phyloP scores from a whole-genome alignment of 164 flowering plant species.

The Akebia trifoliata region DNA sequence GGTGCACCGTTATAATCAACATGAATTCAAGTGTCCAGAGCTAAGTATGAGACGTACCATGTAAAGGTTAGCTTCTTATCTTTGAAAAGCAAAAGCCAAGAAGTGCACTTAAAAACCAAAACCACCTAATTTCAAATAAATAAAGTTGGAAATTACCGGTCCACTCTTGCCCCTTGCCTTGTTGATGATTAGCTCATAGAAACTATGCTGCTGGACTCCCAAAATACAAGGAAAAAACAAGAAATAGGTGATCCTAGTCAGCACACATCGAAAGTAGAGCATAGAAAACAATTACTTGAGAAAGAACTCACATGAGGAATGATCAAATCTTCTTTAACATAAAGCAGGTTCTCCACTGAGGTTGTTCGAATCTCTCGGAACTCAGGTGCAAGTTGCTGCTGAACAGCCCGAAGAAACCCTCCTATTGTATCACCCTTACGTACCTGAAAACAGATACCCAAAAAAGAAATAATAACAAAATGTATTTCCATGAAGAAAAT shows the following conservation, averaged over 20 bases:
- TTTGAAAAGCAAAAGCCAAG: background rate
- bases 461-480: background rate
- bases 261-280: background rate
- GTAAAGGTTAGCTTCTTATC: background rate
- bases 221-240: conserved; percentile 9
- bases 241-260: background rate
- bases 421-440: conserved; percentile 93
- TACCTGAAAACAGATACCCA: conserved; percentile 35
- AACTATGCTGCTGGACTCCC: conserved; percentile 86
- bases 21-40: no score
- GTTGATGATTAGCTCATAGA: conserved; percentile 87
- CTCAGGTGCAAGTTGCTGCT: conserved; percentile 99
- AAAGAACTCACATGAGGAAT: conserved; percentile 76
- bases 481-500: background rate
- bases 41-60: no score
- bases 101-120: background rate
- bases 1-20: no score
- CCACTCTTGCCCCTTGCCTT: conserved; percentile 99
- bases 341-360: conserved; percentile 92
- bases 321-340: conserved; percentile 97
- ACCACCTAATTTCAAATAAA: background rate
- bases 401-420: conserved; percentile 91
- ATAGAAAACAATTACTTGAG: background rate
- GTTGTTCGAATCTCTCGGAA: conserved; percentile 94
- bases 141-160: conserved; percentile 61